Percentiles rank a stretch among this genome's conserved stretches.
These are phyloP conservation scores for Penicillium ochrochloron DNA, from an alignment of 495 filamentous ascomycete genomes.

Conservation along the genomic window DNA sequence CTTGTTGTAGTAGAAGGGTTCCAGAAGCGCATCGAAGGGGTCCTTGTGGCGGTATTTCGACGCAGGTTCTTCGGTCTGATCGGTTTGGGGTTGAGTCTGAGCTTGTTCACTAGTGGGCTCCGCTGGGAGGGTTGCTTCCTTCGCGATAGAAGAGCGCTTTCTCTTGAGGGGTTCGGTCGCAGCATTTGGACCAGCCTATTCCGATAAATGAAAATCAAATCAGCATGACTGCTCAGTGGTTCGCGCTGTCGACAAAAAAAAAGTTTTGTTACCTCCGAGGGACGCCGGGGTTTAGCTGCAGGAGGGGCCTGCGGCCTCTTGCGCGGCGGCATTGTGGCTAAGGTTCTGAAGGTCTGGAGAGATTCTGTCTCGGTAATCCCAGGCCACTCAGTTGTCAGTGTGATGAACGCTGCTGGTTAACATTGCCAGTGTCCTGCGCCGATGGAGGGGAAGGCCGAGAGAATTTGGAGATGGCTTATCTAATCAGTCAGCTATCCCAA, in stretches of 20 bases:
- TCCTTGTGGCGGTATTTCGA: slow-evolving; percentile 44
- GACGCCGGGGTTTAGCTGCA: slow-evolving; percentile 27
- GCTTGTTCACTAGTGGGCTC: slow-evolving; percentile 12
- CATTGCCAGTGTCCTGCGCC: slow-evolving; percentile 13
- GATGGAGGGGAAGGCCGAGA: slow-evolving; percentile 31
- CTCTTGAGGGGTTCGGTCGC: slow-evolving; percentile 18
- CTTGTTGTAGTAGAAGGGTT: slow-evolving; percentile 97
- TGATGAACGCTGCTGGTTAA: slow-evolving; percentile 9
- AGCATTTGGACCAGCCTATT: slow-evolving; percentile 13
- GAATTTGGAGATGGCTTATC: slow-evolving; percentile 39
- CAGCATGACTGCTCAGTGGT: slow-evolving; percentile 6
- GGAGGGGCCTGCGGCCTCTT: slow-evolving; percentile 37
- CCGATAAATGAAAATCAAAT: background rate
- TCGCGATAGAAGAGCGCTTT: slow-evolving; percentile 27
- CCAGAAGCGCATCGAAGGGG: slow-evolving; percentile 82
- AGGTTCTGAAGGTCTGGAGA: slow-evolving; percentile 8
- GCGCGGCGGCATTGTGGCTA: slow-evolving; percentile 38
- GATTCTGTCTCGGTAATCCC: slow-evolving; percentile 5
- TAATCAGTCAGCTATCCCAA: slow-evolving; percentile 31
- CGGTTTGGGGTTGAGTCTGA: background rate
- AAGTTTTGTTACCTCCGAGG: slow-evolving; percentile 41
- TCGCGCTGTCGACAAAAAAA: slow-evolving; percentile 21
- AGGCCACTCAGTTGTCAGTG: slow-evolving; percentile 20
- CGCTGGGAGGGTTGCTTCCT: slow-evolving; percentile 18
- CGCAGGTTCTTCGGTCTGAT: slow-evolving; percentile 14